Percentiles rank a stretch among this genome's conserved stretches.
These are phyloP conservation scores for Podospora pseudoanserina DNA, from an alignment of 495 filamentous ascomycete genomes.

Conservation along the genomic window DNA sequence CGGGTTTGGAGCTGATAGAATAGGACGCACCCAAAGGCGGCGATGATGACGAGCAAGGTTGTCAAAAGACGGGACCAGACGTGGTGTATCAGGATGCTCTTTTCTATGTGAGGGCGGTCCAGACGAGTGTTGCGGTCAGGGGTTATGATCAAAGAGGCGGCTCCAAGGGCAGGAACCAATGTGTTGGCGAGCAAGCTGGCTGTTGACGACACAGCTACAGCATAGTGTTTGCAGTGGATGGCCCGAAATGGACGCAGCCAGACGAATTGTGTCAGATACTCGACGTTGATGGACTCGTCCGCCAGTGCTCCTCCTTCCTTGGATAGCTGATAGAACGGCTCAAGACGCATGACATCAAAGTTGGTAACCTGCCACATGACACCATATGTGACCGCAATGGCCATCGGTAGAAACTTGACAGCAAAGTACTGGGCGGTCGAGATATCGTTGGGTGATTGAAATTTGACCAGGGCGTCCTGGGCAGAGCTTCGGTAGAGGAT, in stretches of 20 bases:
- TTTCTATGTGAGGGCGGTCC: conserved; percentile 34
- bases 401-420: conserved; percentile 69
- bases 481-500: conserved; percentile 56
- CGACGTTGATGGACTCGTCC: conserved; percentile 65
- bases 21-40: conserved; percentile 54
- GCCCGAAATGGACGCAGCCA: conserved; percentile 61
- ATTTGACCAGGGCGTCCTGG: conserved; percentile 43
- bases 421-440: conserved; percentile 55
- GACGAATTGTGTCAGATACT: conserved; percentile 64
- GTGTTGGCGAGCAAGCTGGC: conserved; percentile 61
- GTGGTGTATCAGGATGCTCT: conserved; percentile 51
- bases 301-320: conserved; percentile 60
- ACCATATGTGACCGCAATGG: conserved; percentile 66
- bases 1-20: conserved; percentile 56
- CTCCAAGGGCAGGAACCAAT: conserved; percentile 58
- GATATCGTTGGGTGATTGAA: conserved; percentile 51
- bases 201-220: conserved; percentile 60
- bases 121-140: conserved; percentile 42
- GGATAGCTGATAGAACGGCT: conserved; percentile 72
- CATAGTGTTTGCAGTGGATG: conserved; percentile 57
- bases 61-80: conserved; percentile 62
- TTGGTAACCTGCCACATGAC: conserved; percentile 72
- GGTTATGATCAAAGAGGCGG: conserved; percentile 52
- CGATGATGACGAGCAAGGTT: conserved; percentile 46
- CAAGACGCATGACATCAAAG: conserved; percentile 69